Evolutionary conservation across 2,329 filamentous ascomycete genomes (phyloP), one percentile per base, ranked within the genome.

Genomic region (Hymenoscyphus fraxineus): DNA sequence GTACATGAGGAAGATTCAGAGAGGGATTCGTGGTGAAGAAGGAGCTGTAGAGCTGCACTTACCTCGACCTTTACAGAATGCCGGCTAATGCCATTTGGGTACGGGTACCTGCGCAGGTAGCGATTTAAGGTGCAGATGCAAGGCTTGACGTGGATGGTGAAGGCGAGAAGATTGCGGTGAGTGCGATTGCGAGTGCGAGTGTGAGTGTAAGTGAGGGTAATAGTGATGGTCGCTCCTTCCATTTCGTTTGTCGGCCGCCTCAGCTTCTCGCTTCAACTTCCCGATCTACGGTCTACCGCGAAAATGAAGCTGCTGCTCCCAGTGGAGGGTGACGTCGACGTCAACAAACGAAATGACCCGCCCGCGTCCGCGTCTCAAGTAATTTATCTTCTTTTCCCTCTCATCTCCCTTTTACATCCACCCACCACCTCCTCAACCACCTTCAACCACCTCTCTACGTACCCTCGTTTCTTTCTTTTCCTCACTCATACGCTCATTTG

Each of bases 401-500:
- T 16, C 55, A 57, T 57, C 35, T 57, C 27, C 16, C 35, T n/a
- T 22, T 19, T 51, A 27, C 22, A 22, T 35, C 9, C 44, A 22
- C n/a, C 56, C 13, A 39, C 35, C 22, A 32, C n/a, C 5, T 38
- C 32, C 31, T 54, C 35, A 19, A 32, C 27, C 32, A 22, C 51
- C 35, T 35, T 10, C 60, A 44, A n/a, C 40, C 61, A 51, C 61
- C 16, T 35, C 19, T 15, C 19, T 32, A 41, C 44, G 16, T 38
- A 40, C 27, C 38, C 32, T 64, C 35, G 19, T 19, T 41, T 64
- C 41, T 35, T 40, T 62, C 44, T 3, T 41, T 41, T 60, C 60
- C 56, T 27, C 60, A 51, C 27, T 19, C 41, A 32, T 39, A 65
- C 59, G 59, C 22, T 62, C 64, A 38, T 65, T 65, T 60, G 31